Conservation (phyloP, 192 early-diverging fungal genomes). For the Coemansia aciculifera region DNA sequence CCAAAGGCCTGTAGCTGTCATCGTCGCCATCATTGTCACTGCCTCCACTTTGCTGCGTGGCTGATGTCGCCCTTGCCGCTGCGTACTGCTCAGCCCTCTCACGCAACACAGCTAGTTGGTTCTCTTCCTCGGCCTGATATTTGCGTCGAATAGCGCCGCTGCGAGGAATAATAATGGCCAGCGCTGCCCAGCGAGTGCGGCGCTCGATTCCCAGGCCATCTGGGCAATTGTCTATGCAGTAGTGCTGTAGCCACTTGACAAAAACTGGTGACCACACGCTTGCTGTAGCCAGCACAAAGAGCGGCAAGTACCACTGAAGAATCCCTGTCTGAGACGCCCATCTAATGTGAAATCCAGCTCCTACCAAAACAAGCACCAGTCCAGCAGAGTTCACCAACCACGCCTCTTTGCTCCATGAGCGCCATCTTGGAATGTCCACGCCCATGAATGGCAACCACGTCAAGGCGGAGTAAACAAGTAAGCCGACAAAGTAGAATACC, state of each 20-base stretch:
- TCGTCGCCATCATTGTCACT: background rate
- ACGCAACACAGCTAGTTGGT: constrained; percentile 18
- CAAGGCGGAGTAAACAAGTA: constrained; percentile 59
- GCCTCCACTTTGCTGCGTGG: constrained; percentile 5
- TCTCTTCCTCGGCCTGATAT: constrained; percentile 13
- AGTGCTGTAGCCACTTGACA: constrained; percentile 26
- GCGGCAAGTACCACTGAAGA: constrained; percentile 50
- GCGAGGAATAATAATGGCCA: constrained; percentile 29
- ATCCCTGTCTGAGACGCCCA: constrained; percentile 44
- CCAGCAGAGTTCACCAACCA: constrained; percentile 65
- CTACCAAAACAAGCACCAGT: constrained; percentile 57
- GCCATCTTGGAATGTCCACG: constrained; percentile 63
- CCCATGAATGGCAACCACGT: constrained; percentile 70
- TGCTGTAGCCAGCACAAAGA: constrained; percentile 45
- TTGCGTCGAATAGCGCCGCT: constrained; percentile 13
- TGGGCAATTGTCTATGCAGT: constrained; percentile 35
- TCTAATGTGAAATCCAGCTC: constrained; percentile 58
- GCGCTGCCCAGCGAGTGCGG: constrained; percentile 21
- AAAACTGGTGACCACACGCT: constrained; percentile 29
- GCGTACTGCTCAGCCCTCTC: constrained; percentile 21
- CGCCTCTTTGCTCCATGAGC: constrained; percentile 65
- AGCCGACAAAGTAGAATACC: constrained; percentile 51
- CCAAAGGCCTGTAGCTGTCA: background rate
- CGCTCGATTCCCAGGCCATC: constrained; percentile 49
- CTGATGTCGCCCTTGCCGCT: background rate